phyloP scores from a whole-genome alignment of 352 stramenopile species.

The Globisporangium canariense region DNA sequence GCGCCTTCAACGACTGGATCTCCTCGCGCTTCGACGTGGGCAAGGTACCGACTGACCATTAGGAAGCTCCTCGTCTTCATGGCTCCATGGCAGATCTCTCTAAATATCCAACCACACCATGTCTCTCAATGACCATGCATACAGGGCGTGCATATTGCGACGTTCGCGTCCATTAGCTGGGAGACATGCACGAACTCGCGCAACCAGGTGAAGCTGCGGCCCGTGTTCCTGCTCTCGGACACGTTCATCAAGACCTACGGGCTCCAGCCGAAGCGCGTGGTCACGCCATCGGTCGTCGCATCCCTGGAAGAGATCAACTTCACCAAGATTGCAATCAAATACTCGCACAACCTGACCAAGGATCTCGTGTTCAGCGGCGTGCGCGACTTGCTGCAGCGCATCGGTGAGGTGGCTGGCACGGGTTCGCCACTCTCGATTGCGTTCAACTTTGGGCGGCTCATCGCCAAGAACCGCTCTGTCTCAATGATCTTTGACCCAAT shows the following conservation, averaged over 20 bases:
- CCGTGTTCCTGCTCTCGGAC: conserved; percentile 62
- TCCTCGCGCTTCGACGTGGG: conserved; percentile 60
- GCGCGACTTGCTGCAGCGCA: conserved; percentile 70
- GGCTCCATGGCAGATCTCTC: not conserved
- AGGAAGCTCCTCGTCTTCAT: no score
- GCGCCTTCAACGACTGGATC: conserved; percentile 75
- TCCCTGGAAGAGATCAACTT: conserved; percentile 81
- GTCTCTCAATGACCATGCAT: not conserved
- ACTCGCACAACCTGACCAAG: conserved; percentile 68
- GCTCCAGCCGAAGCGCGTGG: conserved; percentile 42
- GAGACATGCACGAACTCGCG: conserved; percentile 53
- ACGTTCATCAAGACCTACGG: conserved; percentile 66
- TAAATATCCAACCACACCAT: no score
- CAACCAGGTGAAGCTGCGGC: conserved; percentile 56
- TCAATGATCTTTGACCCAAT: conserved; percentile 70
- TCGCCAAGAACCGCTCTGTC: conserved; percentile 74
- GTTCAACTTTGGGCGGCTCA: conserved; percentile 64
- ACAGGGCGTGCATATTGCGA: conserved; percentile 69
- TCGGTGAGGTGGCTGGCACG: conserved; percentile 55
- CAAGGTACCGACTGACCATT: conserved; percentile 34
- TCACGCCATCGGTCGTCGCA: conserved; percentile 28
- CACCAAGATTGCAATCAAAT: conserved; percentile 83
- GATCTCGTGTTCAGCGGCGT: conserved; percentile 67
- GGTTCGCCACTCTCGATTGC: conserved; percentile 54
- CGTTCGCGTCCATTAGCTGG: conserved; percentile 71